Conservation (phyloP, 164 flowering plant species). For the Vitis rupestris region DNA sequence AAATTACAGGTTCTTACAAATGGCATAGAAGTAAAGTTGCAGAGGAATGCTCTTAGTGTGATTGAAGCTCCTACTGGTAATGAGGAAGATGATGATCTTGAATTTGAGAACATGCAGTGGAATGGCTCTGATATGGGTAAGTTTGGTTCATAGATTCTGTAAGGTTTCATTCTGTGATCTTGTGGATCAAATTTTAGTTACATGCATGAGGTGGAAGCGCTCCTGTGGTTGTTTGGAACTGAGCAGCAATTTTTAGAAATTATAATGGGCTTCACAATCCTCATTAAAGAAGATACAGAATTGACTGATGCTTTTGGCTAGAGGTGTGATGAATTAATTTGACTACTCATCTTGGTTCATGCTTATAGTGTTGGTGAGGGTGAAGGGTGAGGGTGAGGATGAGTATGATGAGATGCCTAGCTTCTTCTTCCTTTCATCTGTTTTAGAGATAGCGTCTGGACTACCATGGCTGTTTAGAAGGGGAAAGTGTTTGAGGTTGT, state of each 20-base stretch:
- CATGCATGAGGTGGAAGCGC: too few relatives aligned
- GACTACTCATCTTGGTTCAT: background rate
- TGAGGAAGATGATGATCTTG: conserved; percentile 86
- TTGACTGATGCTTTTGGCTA: background rate
- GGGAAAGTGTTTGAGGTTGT: conserved; percentile 25
- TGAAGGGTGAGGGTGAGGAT: background rate
- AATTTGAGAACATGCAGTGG: conserved; percentile 71
- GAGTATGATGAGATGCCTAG: background rate
- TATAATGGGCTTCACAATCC: too few relatives aligned
- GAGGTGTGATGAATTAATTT: background rate
- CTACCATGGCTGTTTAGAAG: background rate
- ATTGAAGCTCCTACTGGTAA: conserved; percentile 90
- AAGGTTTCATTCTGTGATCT: too few relatives aligned
- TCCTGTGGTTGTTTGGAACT: too few relatives aligned
- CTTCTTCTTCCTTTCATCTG: background rate
- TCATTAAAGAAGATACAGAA: too few relatives aligned
- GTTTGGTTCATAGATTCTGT: conserved; percentile 9
- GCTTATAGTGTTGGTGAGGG: background rate
- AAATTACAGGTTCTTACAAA: conserved; percentile 81
- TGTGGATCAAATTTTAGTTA: too few relatives aligned
- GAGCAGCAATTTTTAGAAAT: too few relatives aligned
- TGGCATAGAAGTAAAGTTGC: conserved; percentile 95
- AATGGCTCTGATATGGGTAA: conserved; percentile 73
- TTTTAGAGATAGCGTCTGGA: background rate
- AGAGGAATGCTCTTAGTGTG: conserved; percentile 96